Evolutionary conservation across 106 monocot species (phyloP), one percentile per base, ranked within the genome.

Genomic region (Acorus gramineus): DNA sequence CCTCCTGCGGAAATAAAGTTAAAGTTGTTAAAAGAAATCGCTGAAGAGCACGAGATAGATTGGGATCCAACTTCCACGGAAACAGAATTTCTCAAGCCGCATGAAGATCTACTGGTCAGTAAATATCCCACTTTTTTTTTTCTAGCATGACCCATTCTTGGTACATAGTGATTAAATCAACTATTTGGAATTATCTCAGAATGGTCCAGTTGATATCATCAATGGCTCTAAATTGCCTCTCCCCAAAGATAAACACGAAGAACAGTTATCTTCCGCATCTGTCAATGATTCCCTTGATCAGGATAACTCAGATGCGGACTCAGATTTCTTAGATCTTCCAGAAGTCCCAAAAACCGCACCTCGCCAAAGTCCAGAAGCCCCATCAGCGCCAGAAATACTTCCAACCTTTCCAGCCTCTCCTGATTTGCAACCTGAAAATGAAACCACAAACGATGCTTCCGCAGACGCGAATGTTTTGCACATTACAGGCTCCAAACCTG

Each of bases 21-120:
- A 67, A 99, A 92, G 71, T 72, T 99, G 14, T 67, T 99, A 46
- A 99, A 99, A 71, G 98, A 99, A 73, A 99, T 99, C 65, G 98
- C 98, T 14, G 92, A 85, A 68, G 92, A 92, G 71, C 98, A 99
- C 72, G 88, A 84, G 14, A 56, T 99, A 42, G 92, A 99, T 49
- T 99, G 98, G 98, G 92, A 99, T 75, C 86, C 98, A 49, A 56
- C 71, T 65, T 79, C 69, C 4, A 73, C 98, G 53, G 84, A 99
- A 61, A 59, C 83, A 0, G 88, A 88, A 65, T 85, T 85, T 65
- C 72, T 72, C 52, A 90, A 83, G 67, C 82, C 82, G n/a, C 87
- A 99, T 73, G 98, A 92, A 68, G 98, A 99, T 84, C 74, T 99
- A 48, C 68, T 99, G 85, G 98, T 99, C 78, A 72, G 67, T 71